Evolutionary conservation across 73 alveolate species (phyloP).

Genomic region (Breviolum minutum): DNA sequence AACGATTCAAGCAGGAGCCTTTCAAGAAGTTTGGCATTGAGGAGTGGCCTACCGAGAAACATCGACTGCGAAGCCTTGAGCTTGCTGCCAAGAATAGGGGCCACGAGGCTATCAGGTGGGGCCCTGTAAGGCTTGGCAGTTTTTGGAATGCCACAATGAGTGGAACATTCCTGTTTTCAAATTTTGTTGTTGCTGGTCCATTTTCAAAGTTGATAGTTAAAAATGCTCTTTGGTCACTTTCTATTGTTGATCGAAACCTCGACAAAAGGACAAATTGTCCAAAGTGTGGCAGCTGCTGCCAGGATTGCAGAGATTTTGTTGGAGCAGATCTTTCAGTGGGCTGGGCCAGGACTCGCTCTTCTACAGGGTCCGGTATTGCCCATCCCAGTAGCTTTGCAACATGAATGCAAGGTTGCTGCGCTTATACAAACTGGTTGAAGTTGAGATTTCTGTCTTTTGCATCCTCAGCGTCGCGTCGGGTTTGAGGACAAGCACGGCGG

Average conservation of each 20-base stretch:
- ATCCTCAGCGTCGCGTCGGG: no score
- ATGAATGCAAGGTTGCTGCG: no score
- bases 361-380: no score
- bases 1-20: neutral
- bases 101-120: neutral
- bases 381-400: no score
- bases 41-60: slow-evolving; percentile 9
- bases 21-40: slow-evolving; percentile 21
- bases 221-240: no score
- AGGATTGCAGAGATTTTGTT: neutral
- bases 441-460: no score
- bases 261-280: no score
- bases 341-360: slow-evolving; percentile 57
- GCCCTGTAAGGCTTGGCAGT: neutral
- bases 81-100: neutral
- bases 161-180: no score
- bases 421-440: no score
- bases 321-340: neutral
- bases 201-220: neutral
- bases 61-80: slow-evolving; percentile 15
- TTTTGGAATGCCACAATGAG: no score
- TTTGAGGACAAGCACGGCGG: slow-evolving; percentile 10
- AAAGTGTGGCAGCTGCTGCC: neutral
- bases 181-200: neutral
- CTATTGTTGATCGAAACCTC: no score